Evolutionary conservation across 2,329 filamentous ascomycete genomes (phyloP).

Genomic region (Didymosphaeria variabile): DNA sequence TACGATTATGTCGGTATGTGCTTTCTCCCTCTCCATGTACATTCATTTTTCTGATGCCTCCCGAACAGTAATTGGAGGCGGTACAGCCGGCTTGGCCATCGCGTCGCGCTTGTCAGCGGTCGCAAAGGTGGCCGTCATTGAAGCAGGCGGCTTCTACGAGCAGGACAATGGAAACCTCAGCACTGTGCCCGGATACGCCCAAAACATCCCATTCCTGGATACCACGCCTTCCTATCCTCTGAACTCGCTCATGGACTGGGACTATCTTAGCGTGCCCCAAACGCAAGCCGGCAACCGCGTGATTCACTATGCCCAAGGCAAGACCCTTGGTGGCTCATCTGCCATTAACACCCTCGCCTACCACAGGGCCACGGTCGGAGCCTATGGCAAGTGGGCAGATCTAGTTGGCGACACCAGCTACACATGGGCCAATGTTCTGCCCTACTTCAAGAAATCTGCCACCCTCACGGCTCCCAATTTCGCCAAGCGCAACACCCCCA

Average conservation of each 20-base stretch:
- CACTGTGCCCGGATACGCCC: slow-evolving; percentile 33
- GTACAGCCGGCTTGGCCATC: slow-evolving; percentile 38
- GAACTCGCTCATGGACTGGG: slow-evolving; percentile 40
- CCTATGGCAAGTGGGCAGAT: slow-evolving; percentile 43
- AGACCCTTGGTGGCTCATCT: slow-evolving; percentile 42
- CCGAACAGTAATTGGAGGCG: slow-evolving; percentile 36
- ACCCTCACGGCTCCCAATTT: slow-evolving; percentile 41
- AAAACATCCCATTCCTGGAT: slow-evolving; percentile 29
- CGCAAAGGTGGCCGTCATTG: slow-evolving; percentile 39
- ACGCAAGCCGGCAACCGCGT: slow-evolving; percentile 25
- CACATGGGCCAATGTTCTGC: slow-evolving; percentile 35
- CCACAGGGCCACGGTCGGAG: slow-evolving; percentile 32
- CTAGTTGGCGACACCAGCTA: slow-evolving; percentile 42
- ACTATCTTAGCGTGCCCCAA: slow-evolving; percentile 34
- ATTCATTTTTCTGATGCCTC: background rate
- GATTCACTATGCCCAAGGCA: slow-evolving; percentile 46
- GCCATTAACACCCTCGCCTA: slow-evolving; percentile 38
- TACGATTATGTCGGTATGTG: background rate
- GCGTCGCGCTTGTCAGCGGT: slow-evolving; percentile 31
- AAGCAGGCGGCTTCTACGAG: slow-evolving; percentile 38
- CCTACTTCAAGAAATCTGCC: slow-evolving; percentile 40
- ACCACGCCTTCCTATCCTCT: slow-evolving; percentile 29
- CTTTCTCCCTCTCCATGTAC: background rate
- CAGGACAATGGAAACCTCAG: slow-evolving; percentile 39
- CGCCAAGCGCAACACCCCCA: slow-evolving; percentile 27